A percentile compares a stretch with the other conserved stretches of the same genome.
Evolutionary conservation across 345 rosid species (phyloP).

Genomic region (Euphorbia tirucalli): DNA sequence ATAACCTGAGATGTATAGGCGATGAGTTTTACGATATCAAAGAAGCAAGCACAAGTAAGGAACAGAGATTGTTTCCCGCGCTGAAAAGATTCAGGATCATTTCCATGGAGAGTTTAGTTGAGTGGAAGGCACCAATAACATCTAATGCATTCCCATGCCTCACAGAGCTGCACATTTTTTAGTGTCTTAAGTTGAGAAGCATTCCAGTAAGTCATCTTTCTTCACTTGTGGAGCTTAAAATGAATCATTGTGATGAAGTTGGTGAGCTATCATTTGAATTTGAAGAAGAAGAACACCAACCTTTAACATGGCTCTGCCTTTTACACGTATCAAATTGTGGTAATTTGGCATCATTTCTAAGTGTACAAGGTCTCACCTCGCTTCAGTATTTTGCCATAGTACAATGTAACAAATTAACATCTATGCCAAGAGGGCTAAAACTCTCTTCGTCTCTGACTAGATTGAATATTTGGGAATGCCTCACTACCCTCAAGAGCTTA

Average conservation of each 20-base stretch:
- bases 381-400: background rate
- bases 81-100: background rate
- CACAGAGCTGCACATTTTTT: background rate
- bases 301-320: background rate
- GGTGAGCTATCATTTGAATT: background rate
- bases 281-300: background rate
- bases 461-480: too few species aligned
- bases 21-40: background rate
- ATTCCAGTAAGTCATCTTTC: conserved; percentile 5
- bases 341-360: background rate
- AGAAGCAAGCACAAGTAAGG: background rate
- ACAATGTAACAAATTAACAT: background rate
- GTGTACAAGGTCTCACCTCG: background rate
- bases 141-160: conserved; percentile 18
- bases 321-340: background rate
- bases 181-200: conserved; percentile 9
- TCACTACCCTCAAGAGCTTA: conserved; percentile 5
- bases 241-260: background rate
- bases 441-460: background rate
- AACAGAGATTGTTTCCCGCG: conserved; percentile 1
- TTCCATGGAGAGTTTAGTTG: background rate
- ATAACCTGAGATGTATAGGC: background rate
- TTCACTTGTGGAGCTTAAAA: background rate
- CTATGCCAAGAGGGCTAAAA: too few species aligned
- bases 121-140: conserved; percentile 3